Conservation (phyloP, 257 asterid genomes). For the Solanum pimpinellifolium region DNA sequence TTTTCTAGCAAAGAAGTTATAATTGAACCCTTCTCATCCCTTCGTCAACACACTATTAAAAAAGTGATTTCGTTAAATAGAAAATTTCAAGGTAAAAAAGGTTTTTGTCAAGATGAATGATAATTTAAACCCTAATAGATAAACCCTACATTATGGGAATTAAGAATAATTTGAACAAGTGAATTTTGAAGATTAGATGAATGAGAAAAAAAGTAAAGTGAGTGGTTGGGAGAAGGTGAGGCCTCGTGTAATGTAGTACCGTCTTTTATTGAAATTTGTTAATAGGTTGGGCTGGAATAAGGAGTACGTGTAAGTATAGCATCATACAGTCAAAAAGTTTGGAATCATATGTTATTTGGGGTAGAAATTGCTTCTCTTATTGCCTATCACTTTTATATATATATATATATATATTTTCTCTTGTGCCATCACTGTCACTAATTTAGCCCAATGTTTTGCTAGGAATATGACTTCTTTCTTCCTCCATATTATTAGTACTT, state of each 20-base stretch:
- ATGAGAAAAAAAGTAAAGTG: background rate
- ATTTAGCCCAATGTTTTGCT: background rate
- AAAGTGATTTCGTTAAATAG: background rate
- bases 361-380: background rate
- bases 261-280: background rate
- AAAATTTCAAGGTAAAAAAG: background rate
- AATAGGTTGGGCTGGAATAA: background rate
- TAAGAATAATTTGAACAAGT: background rate
- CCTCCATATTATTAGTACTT: background rate
- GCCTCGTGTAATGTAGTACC: background rate
- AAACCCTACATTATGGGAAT: background rate
- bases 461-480: background rate
- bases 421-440: background rate
- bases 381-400: background rate
- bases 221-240: background rate
- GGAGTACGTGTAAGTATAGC: background rate
- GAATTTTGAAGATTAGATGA: background rate
- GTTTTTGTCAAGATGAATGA: background rate
- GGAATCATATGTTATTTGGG: background rate
- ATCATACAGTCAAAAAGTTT: background rate
- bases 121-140: background rate
- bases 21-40: too few species aligned
- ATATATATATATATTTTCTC: background rate
- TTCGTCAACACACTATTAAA: background rate
- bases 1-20: too few species aligned